A percentile compares a stretch with the other conserved stretches of the same genome.
These are phyloP conservation scores for Fusarium acutatum DNA, from an alignment of 2,329 filamentous ascomycete species.

Conservation along the genomic window DNA sequence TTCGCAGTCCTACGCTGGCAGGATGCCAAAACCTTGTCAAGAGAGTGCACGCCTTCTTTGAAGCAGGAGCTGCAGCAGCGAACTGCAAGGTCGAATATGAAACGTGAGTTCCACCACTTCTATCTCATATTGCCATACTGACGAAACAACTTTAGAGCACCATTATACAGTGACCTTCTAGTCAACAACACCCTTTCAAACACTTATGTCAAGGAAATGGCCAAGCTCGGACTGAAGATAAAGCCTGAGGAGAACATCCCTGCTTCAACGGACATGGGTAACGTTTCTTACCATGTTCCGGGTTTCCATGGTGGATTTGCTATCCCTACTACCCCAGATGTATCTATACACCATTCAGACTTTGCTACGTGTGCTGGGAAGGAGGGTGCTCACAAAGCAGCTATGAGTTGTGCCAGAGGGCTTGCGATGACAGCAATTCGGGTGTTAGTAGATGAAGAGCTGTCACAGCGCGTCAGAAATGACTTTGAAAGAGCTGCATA, in stretches of 20 bases:
- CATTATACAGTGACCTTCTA: not conserved
- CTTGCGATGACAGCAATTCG: not conserved
- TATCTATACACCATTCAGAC: not conserved
- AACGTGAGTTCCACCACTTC: not conserved
- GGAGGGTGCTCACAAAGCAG: not conserved
- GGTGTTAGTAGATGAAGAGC: not conserved
- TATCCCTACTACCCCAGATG: not conserved
- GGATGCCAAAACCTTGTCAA: not conserved
- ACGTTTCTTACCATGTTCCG: not conserved
- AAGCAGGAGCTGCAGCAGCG: not conserved
- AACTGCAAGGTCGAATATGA: not conserved
- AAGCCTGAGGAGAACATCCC: not conserved
- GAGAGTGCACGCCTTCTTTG: not conserved
- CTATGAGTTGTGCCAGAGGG: not conserved
- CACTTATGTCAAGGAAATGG: not conserved
- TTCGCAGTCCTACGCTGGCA: not conserved
- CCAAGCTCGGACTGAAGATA: not conserved
- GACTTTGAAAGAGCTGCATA: not conserved
- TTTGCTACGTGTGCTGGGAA: not conserved
- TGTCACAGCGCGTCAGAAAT: not conserved
- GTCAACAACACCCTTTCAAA: not conserved
- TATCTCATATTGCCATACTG: accelerated
- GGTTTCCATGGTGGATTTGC: not conserved
- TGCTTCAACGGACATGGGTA: not conserved
- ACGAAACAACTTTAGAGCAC: not conserved